Evolutionary conservation across 768 basidiomycete species (phyloP), one percentile per base, ranked within the genome.

Genomic region (Suillus spraguei): DNA sequence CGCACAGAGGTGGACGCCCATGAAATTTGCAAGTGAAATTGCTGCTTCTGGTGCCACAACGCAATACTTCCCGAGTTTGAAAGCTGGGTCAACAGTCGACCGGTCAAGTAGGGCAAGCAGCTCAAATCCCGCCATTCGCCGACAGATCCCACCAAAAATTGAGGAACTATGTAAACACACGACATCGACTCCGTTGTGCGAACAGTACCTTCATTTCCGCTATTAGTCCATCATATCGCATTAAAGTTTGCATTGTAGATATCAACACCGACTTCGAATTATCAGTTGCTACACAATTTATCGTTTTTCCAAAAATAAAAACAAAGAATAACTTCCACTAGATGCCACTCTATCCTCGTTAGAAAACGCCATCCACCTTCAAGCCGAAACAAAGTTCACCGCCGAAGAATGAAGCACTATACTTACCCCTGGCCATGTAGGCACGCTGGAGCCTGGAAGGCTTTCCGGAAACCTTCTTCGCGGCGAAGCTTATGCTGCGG

Each of bases 311-410:
- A 49, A 49, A 49, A 32, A 49, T 49, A 32, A 50, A 50, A 32
- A 52, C 17, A 66, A 68, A 16, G 69, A 71, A n/a, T 67, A 65
- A 0, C 67, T 72, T 60, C 70, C 74, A 11, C 67, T 68, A 42
- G 66, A 72, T 55, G 91, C 93, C 59, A 82, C 90, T 24, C 84
- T 96, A 54, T 95, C 92, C 24, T 90, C 94, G 22, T 84, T 97
- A 50, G 81, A 92, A 55, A 98, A 98, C 71, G 80, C 87, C n/a
- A 88, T 98, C 65, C 82, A 98, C 53, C 82, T 91, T 44, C 97
- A 98, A 78, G 95, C 95, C 22, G 95, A 97, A 78, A 91, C 88
- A 0, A 97, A 99, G 76, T 92, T 97, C 13, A 87, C 91, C 2
- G 95, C 95, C 4, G 92, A 96, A 76, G 87, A 91, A 70, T 86